phyloP scores from a whole-genome alignment of 2,329 filamentous ascomycete genomes.

The Exophiala alcalophila region DNA sequence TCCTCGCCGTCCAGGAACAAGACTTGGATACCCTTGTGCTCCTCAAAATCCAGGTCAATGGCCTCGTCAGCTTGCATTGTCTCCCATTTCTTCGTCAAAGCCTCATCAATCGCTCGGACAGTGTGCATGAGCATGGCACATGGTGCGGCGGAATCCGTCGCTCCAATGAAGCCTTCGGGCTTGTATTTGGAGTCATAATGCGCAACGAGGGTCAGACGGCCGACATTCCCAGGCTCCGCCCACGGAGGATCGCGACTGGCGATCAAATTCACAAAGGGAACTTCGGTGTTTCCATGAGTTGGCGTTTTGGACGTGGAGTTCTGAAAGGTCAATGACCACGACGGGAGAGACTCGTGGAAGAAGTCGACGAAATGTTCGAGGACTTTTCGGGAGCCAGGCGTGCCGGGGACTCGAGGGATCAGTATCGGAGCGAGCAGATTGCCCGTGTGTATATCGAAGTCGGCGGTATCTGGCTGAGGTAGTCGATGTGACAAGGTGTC shows the following conservation, averaged over 20 bases:
- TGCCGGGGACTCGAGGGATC: slow-evolving; percentile 83
- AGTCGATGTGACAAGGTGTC: slow-evolving; percentile 64
- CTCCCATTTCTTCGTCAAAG: slow-evolving; percentile 78
- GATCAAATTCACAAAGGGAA: slow-evolving; percentile 86
- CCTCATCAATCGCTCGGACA: slow-evolving; percentile 73
- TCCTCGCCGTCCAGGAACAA: slow-evolving; percentile 91
- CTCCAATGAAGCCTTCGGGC: slow-evolving; percentile 85
- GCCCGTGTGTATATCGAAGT: slow-evolving; percentile 76
- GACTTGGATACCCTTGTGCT: slow-evolving; percentile 81
- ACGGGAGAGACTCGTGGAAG: slow-evolving; percentile 69
- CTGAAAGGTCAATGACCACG: slow-evolving; percentile 78
- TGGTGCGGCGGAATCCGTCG: slow-evolving; percentile 87
- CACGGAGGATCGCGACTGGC: slow-evolving; percentile 86
- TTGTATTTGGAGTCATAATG: slow-evolving; percentile 86
- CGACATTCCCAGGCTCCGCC: slow-evolving; percentile 68
- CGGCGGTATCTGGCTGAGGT: slow-evolving; percentile 62
- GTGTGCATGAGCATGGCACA: slow-evolving; percentile 92
- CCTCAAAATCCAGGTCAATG: slow-evolving; percentile 56
- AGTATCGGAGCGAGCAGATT: slow-evolving; percentile 81
- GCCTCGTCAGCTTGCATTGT: slow-evolving; percentile 61
- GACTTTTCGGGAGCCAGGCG: slow-evolving; percentile 67
- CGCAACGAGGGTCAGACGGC: slow-evolving; percentile 79
- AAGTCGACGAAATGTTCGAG: slow-evolving; percentile 82
- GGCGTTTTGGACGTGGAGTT: slow-evolving; percentile 88
- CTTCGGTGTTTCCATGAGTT: slow-evolving; percentile 62